Base-by-base conservation (phyloP, 345 rosid genomes). In the Raphanus raphanistrum region DNA sequence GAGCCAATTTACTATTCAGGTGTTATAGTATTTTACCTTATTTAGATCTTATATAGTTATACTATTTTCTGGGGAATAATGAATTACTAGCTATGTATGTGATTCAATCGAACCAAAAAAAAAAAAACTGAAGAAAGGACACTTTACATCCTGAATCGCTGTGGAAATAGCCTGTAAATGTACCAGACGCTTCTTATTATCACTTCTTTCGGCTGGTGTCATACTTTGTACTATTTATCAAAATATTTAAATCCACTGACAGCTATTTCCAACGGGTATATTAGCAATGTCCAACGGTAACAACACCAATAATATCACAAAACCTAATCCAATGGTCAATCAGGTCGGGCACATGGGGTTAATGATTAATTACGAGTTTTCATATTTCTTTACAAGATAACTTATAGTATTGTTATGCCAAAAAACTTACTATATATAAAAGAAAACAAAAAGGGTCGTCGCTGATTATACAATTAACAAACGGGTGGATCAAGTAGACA, bases 221-320 rank as follows among this genome's bases (percentile, higher is more conserved):
- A 21, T 25, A 17, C 21, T 29, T 31, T 41, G 11, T 71, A n/a
- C 32, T 54, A 54, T 16, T 63, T 38, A 31, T 64, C 13, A 45
- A 57, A 66, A 25, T 68, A 79, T 79, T 38, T 73, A 32, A 59
- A 79, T 68, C 25, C 61, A n/a, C 70, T 68, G 78, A 79, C 78
- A 73, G 82, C 82, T 73, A 70, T 73, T 62, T 79, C 82, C 82
- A 79, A 79, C 77, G 73, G 77, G 63, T 72, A 45, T 72, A 58
- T 65, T 72, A 77, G 67, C 71, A 57, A 71, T 77, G 68, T 58
- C 38, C 33, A 72, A 78, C 74, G 74, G 82, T 73, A 73, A 79
- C 73, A 73, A 32, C 73, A 71, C 72, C 76, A 43, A 60, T 60
- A 28, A 60, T 28, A 28, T 60, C 64, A 60, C 64, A 60, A 5